A percentile compares a stretch with the other conserved stretches of the same genome.
phyloP scores from a whole-genome alignment of 225 moss, liverwort and hornwort species.

The Polytrichum commune region DNA sequence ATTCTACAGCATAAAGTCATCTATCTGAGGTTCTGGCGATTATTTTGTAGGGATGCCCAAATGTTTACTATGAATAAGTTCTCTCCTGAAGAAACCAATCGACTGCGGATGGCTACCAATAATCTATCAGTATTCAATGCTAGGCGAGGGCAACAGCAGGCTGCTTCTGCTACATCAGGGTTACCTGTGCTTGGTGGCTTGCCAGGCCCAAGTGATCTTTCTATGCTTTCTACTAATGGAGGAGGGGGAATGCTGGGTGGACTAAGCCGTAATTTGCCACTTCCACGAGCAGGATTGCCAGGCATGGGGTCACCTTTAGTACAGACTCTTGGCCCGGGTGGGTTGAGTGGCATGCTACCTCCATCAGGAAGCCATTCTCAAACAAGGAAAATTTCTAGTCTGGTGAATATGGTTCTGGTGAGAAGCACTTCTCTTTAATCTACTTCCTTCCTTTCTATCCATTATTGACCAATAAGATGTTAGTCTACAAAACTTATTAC shows the following conservation, averaged over 20 bases:
- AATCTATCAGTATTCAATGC: conserved; percentile 29
- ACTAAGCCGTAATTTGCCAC: conserved; percentile 69
- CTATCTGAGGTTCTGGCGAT: not conserved
- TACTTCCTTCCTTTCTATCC: not conserved
- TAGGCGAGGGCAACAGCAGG: conserved; percentile 57
- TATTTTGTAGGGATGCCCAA: conserved; percentile 64
- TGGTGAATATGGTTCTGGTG: conserved; percentile 51
- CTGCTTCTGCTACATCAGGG: conserved; percentile 44
- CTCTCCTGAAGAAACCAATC: conserved; percentile 59
- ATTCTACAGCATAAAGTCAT: not conserved
- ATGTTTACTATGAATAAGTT: conserved; percentile 50
- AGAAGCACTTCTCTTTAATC: conserved; percentile 3
- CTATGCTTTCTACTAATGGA: conserved; percentile 52
- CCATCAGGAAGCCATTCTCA: conserved; percentile 59
- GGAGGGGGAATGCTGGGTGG: conserved; percentile 65
- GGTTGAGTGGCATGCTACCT: conserved; percentile 66
- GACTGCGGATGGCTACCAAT: conserved; percentile 50
- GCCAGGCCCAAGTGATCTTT: conserved; percentile 57
- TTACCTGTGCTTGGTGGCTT: conserved; percentile 57
- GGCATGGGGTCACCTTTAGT: conserved; percentile 65
- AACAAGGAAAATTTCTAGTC: conserved; percentile 26
- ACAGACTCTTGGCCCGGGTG: conserved; percentile 52
- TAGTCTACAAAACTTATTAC: too few species aligned
- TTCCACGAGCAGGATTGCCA: conserved; percentile 61
- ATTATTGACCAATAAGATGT: too few species aligned